These are phyloP conservation scores for Oryza glumipatula DNA, from an alignment of 176 grass and related monocot genomes.

Conservation along the genomic window DNA sequence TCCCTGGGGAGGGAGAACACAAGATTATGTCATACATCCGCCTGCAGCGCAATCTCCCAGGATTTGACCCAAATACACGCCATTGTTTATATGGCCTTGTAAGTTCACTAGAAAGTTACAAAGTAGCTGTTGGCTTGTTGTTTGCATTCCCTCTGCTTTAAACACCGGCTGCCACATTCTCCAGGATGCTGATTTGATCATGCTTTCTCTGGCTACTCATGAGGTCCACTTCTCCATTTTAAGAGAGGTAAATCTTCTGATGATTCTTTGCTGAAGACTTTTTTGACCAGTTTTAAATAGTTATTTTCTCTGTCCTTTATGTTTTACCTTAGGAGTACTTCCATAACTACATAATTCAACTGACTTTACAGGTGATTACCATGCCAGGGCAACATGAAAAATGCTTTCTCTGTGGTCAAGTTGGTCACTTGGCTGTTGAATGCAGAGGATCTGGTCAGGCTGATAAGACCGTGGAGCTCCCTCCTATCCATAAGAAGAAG, in stretches of 20 bases:
- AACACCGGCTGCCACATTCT: slow-evolving; percentile 29
- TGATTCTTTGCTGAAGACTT: slow-evolving; percentile 9
- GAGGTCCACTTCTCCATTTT: slow-evolving; percentile 99
- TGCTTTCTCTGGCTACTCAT: slow-evolving; percentile 95
- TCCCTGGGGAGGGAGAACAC: slow-evolving; percentile 95
- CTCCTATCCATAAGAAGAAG: slow-evolving; percentile 99
- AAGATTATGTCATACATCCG: slow-evolving; percentile 99
- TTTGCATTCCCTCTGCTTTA: slow-evolving; percentile 1
- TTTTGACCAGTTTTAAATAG: not conserved
- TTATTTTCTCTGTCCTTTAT: slow-evolving; percentile 34
- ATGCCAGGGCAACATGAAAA: slow-evolving; percentile 98
- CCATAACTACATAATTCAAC: slow-evolving; percentile 51
- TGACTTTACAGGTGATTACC: slow-evolving; percentile 92
- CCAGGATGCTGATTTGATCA: slow-evolving; percentile 99
- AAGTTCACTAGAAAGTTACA: slow-evolving; percentile 35
- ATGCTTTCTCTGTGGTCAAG: slow-evolving; percentile 89
- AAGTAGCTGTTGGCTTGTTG: not conserved
- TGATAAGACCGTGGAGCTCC: slow-evolving; percentile 61
- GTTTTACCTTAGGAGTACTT: slow-evolving; percentile 50
- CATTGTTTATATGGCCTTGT: slow-evolving; percentile 97
- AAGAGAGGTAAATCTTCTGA: slow-evolving; percentile 76
- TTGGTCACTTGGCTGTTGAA: slow-evolving; percentile 89
- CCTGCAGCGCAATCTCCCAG: slow-evolving; percentile 80
- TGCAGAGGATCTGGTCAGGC: slow-evolving; percentile 67
- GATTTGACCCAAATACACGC: slow-evolving; percentile 88